phyloP scores from a whole-genome alignment of 305 asterid species.

The Fraxinus greggii region DNA sequence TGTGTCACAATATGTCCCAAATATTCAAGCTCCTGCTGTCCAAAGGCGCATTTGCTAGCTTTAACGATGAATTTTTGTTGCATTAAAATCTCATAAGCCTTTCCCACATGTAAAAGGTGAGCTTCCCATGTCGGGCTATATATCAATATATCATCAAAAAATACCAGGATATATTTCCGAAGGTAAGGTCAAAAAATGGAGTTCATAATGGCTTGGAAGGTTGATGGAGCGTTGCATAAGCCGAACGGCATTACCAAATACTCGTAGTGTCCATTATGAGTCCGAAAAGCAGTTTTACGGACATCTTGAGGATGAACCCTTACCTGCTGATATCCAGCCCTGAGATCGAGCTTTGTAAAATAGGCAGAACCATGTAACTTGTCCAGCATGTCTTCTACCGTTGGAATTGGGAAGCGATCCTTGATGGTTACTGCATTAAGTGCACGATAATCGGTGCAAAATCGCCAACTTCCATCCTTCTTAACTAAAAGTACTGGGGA shows the following conservation, averaged over 20 bases:
- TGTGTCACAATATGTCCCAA: not conserved
- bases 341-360: constrained; percentile 5
- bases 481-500: not conserved
- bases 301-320: not conserved
- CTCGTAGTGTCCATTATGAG: not conserved
- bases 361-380: not conserved
- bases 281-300: not conserved
- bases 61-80: not conserved
- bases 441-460: not conserved
- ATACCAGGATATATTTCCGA: not conserved
- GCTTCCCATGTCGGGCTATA: not conserved
- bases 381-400: constrained; percentile 2
- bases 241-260: not conserved
- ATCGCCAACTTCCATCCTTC: not conserved
- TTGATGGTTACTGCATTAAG: not conserved
- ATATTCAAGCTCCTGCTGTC: not conserved
- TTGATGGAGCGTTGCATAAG: not conserved
- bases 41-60: constrained; percentile 7
- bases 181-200: not conserved
- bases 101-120: not conserved
- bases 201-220: constrained; percentile 10
- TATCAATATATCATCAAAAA: constrained; percentile 21
- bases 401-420: not conserved
- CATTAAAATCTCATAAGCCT: not conserved
- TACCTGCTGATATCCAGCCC: not conserved